phyloP scores from a whole-genome alignment of 192 early-diverging fungal species.

The Oehlia diaphana region DNA sequence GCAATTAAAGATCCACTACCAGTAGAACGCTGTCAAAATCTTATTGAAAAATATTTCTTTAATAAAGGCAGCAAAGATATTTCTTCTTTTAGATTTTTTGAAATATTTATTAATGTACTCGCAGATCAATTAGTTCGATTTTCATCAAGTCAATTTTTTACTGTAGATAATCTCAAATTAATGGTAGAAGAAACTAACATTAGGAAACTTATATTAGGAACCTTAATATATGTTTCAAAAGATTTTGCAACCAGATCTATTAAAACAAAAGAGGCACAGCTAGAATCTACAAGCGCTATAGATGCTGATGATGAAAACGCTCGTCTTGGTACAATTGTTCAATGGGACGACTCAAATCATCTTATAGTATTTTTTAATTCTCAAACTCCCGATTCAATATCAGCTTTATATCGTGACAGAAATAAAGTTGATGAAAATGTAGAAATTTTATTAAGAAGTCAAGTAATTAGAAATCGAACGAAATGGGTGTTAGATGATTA shows the following conservation, averaged over 20 bases:
- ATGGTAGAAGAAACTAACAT: conserved; percentile 20
- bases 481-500: not conserved
- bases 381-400: not conserved
- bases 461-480: not conserved
- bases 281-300: not conserved
- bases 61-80: not conserved
- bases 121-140: conserved; percentile 34
- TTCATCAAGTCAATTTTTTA: conserved; percentile 28
- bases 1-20: conserved; percentile 1
- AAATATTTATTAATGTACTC: conserved; percentile 32
- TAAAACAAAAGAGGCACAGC: not conserved
- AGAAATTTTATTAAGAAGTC: not conserved
- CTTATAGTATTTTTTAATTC: conserved; percentile 19
- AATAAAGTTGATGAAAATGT: not conserved
- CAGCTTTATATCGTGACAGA: conserved; percentile 7
- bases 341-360: not conserved
- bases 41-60: conserved; percentile 32
- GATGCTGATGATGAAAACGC: not conserved
- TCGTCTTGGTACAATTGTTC: not conserved
- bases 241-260: conserved; percentile 19
- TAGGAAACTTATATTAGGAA: conserved; percentile 5
- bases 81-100: conserved; percentile 28
- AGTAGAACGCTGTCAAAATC: not conserved
- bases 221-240: conserved; percentile 3
- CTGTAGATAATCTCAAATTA: conserved; percentile 24